Evolutionary conservation across 441 rosid genomes (phyloP), one percentile per base, ranked within the genome.

Genomic region (Croton laevigatus): DNA sequence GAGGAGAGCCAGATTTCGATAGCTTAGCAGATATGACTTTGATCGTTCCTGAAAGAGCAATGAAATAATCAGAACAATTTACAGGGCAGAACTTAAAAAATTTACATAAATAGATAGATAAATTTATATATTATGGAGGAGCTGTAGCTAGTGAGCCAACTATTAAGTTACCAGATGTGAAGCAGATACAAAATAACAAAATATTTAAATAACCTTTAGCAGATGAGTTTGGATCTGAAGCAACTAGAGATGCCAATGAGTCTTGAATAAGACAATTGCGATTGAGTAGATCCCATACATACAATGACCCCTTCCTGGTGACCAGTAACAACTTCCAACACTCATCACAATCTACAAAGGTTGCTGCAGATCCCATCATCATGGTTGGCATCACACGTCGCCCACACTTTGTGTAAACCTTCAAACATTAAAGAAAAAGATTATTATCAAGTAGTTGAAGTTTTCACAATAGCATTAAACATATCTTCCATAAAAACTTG

Each of bases 321-420:
- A 91, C 89, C 71, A 95, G 80, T 65, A 95, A 76, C 81, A 95
- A 75, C 71, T 93, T 92, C 99, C 98, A 93, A 82, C 82, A 80
- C 72, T 95, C 92, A 12, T 95, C 97, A 65, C 98, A 92, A 75
- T 95, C 99, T 38, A 95, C 78, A 76, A 95, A 95, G 22, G 93
- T 87, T 74, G 96, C 93, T 42, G 97, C 91, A 62, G 99, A 92
- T 76, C 97, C 99, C 87, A 83, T 81, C 94, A 92, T 89, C 94
- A 95, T 86, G 51, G 94, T 77, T 13, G 99, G 99, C 93, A 95
- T 82, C 37, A 89, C 91, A n/a, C 98, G 98, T 74, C 99, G 87
- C 63, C 99, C 99, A 51, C 90, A 89, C 82, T 89, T 92, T 10
- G 99, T 89, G 81, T 92, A 95, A 72, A 94, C 84, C 98, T 94